phyloP scores from a whole-genome alignment of 331 rosid species.

The Quercus lobata region DNA sequence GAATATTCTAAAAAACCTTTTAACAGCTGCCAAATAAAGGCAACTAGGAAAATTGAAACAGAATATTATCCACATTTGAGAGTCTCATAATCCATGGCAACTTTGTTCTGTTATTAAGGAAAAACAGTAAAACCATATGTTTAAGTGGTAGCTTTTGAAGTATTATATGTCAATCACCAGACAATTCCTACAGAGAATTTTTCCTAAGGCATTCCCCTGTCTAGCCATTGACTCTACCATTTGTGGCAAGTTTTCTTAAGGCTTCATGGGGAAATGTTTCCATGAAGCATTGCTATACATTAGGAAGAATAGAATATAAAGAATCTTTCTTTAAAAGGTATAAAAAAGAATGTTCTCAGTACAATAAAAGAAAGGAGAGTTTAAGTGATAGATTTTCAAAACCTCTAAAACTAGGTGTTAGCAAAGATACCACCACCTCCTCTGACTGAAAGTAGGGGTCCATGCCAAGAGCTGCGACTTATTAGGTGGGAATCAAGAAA shows the following conservation, averaged over 20 bases:
- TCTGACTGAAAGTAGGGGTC: constrained; percentile 60
- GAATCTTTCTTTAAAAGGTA: constrained; percentile 7
- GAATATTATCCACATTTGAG: neutral
- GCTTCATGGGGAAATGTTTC: constrained; percentile 9
- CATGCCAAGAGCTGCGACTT: constrained; percentile 42
- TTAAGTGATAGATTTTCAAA: constrained; percentile 15
- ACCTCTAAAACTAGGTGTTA: constrained; percentile 36
- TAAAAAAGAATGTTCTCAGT: constrained; percentile 2
- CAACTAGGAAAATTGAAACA: neutral
- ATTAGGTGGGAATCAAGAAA: constrained; percentile 62
- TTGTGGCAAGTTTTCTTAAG: neutral
- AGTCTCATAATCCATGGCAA: neutral
- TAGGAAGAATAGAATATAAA: neutral
- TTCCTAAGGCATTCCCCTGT: neutral
- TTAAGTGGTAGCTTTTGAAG: neutral
- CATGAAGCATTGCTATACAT: constrained; percentile 23
- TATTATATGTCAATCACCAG: constrained; percentile 9
- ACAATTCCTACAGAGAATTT: neutral
- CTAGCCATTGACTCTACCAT: neutral
- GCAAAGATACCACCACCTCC: constrained; percentile 48
- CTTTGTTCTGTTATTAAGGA: neutral
- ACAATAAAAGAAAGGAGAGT: constrained; percentile 24
- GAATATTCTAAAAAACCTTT: neutral
- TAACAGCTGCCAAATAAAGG: neutral
- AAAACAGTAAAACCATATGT: neutral